Evolutionary conservation across 2,329 filamentous ascomycete species (phyloP).

Genomic region (Colletotrichum sidae): DNA sequence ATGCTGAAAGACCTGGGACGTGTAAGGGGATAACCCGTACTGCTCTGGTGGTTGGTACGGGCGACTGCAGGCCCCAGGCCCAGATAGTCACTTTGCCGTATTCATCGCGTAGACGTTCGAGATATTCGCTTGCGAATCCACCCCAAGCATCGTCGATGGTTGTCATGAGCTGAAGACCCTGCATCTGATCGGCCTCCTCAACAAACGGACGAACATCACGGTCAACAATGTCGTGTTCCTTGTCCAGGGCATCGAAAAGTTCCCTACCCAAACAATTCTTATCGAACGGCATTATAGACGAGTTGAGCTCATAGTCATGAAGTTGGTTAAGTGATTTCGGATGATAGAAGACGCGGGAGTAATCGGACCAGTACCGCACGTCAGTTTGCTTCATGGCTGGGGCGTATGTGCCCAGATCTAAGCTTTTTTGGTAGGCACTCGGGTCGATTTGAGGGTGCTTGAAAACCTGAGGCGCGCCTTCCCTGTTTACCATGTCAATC

Average conservation of each 20-base stretch:
- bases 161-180: slow-evolving; percentile 84
- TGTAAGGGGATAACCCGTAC: neutral
- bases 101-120: slow-evolving; percentile 87
- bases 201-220: slow-evolving; percentile 89
- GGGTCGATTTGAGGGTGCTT: slow-evolving; percentile 74
- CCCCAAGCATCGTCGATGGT: slow-evolving; percentile 84
- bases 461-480: slow-evolving; percentile 75
- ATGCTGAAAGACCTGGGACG: neutral
- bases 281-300: slow-evolving; percentile 84
- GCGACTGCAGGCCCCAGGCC: slow-evolving; percentile 85
- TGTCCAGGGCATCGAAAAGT: slow-evolving; percentile 78
- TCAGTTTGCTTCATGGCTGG: slow-evolving; percentile 74
- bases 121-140: slow-evolving; percentile 78
- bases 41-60: slow-evolving; percentile 44
- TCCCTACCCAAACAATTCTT: slow-evolving; percentile 80
- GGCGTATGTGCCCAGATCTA: slow-evolving; percentile 76
- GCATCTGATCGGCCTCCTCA: slow-evolving; percentile 93
- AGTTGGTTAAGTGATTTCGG: slow-evolving; percentile 88
- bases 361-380: slow-evolving; percentile 98
- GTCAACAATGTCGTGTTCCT: slow-evolving; percentile 88
- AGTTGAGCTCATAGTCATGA: slow-evolving; percentile 87
- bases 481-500: slow-evolving; percentile 57
- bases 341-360: slow-evolving; percentile 91
- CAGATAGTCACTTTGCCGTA: slow-evolving; percentile 89
- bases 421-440: slow-evolving; percentile 81